Percentiles rank a stretch among this genome's conserved stretches.
phyloP scores from a whole-genome alignment of 1,284 basidiomycete species.

The Ustilago bromivora region DNA sequence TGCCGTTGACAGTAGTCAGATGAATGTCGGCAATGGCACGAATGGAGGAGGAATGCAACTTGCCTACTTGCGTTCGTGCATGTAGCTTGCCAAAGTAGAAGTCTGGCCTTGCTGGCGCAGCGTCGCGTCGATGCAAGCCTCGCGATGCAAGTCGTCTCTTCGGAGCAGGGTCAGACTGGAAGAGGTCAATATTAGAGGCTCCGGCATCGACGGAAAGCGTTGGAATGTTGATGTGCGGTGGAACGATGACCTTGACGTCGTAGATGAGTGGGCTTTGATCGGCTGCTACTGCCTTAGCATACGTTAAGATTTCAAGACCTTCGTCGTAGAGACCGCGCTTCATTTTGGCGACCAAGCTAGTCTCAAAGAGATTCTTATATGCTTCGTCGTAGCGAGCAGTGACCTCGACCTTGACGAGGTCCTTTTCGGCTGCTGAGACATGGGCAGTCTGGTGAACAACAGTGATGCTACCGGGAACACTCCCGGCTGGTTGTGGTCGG shows the following conservation, averaged over 20 bases:
- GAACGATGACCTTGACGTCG: constrained; percentile 56
- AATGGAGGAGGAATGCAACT: constrained; percentile 37
- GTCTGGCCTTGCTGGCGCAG: constrained; percentile 16
- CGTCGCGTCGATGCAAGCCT: constrained; percentile 9
- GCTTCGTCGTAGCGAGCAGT: constrained; percentile 55
- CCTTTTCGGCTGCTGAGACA: constrained; percentile 28
- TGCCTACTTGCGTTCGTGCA: constrained; percentile 45
- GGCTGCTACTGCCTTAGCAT: constrained; percentile 42
- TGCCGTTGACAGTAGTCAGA: constrained; percentile 48
- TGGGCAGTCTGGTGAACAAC: constrained; percentile 36
- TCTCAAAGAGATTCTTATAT: constrained; percentile 50
- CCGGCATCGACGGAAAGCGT: constrained; percentile 46
- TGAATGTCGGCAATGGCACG: constrained; percentile 49
- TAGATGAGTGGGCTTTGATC: constrained; percentile 51
- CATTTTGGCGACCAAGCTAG: constrained; percentile 55
- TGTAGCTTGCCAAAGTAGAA: constrained; percentile 53
- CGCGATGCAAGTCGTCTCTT: neutral
- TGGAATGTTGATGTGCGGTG: constrained; percentile 46
- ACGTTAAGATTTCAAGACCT: constrained; percentile 55
- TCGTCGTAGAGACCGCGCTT: constrained; percentile 54
- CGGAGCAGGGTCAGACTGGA: constrained; percentile 11
- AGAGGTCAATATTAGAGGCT: constrained; percentile 48
- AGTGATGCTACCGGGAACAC: constrained; percentile 41
- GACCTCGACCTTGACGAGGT: constrained; percentile 55
- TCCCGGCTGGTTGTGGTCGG: constrained; percentile 39